Evolutionary conservation across 768 basidiomycete genomes (phyloP).

Genomic region (Suillus luteus): DNA sequence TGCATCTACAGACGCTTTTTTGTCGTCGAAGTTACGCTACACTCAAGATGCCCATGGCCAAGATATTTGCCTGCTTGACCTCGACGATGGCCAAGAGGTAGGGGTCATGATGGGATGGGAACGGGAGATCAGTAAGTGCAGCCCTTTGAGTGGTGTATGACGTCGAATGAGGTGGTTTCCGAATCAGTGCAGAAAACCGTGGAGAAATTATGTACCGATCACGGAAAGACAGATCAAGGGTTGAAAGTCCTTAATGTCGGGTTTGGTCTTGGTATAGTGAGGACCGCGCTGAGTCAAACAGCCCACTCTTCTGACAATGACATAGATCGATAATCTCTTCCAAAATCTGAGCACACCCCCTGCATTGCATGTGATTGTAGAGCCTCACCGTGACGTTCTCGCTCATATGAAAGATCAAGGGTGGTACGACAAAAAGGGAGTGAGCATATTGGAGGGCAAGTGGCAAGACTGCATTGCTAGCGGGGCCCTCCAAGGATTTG

Average conservation of each 20-base stretch:
- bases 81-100: slow-evolving; percentile 69
- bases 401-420: slow-evolving; percentile 71
- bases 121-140: slow-evolving; percentile 64
- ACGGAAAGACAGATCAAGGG: slow-evolving; percentile 45
- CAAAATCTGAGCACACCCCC: slow-evolving; percentile 64
- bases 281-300: slow-evolving; percentile 24
- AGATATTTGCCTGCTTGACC: slow-evolving; percentile 74
- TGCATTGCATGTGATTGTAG: slow-evolving; percentile 82
- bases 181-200: slow-evolving; percentile 76
- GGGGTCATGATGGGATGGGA: slow-evolving; percentile 99
- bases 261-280: slow-evolving; percentile 90
- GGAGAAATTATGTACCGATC: slow-evolving; percentile 53
- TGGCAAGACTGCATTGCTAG: slow-evolving; percentile 88
- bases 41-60: slow-evolving; percentile 72
- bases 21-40: slow-evolving; percentile 70
- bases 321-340: slow-evolving; percentile 82
- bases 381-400: slow-evolving; percentile 93
- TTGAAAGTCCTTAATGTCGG: slow-evolving; percentile 87
- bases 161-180: slow-evolving; percentile 25
- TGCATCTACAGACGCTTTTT: slow-evolving; percentile 67
- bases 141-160: slow-evolving; percentile 9
- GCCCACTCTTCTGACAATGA: slow-evolving; percentile 12
- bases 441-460: slow-evolving; percentile 82
- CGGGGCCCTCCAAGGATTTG: slow-evolving; percentile 57
- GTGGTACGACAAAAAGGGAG: slow-evolving; percentile 78